These are phyloP conservation scores for Sergeia podlipaevii DNA, from an alignment of 208 protist genomes.

Conservation along the genomic window DNA sequence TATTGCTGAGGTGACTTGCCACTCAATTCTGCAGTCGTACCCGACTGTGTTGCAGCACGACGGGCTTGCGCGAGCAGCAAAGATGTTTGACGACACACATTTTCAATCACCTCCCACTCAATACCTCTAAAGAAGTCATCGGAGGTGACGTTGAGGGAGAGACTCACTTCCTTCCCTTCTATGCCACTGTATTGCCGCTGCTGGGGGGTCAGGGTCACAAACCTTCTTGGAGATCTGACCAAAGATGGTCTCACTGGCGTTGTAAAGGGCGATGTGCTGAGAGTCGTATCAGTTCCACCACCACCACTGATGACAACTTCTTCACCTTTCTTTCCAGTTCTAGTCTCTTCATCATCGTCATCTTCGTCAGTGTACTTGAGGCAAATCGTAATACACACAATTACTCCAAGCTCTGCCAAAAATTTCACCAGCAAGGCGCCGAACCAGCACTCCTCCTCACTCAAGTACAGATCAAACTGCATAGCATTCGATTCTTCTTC, in stretches of 20 bases:
- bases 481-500: no score
- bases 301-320: background rate
- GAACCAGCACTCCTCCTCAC: no score
- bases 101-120: conserved; percentile 21
- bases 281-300: background rate
- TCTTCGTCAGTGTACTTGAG: no score
- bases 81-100: conserved; percentile 11
- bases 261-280: background rate
- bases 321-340: background rate
- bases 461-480: no score
- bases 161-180: conserved; percentile 17
- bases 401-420: no score
- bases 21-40: no score
- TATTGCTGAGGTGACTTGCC: no score
- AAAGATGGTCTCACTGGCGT: background rate
- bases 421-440: no score
- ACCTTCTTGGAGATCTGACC: background rate
- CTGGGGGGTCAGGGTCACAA: no score
- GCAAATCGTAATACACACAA: no score
- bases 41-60: no score
- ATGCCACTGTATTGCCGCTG: no score
- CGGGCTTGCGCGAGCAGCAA: background rate
- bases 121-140: conserved; percentile 14
- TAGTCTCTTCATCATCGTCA: background rate
- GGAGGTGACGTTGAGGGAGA: conserved; percentile 13